A percentile compares a stretch with the other conserved stretches of the same genome.
phyloP scores from a whole-genome alignment of 805 yeast species.

The Suhomyces tanzawaensis region DNA sequence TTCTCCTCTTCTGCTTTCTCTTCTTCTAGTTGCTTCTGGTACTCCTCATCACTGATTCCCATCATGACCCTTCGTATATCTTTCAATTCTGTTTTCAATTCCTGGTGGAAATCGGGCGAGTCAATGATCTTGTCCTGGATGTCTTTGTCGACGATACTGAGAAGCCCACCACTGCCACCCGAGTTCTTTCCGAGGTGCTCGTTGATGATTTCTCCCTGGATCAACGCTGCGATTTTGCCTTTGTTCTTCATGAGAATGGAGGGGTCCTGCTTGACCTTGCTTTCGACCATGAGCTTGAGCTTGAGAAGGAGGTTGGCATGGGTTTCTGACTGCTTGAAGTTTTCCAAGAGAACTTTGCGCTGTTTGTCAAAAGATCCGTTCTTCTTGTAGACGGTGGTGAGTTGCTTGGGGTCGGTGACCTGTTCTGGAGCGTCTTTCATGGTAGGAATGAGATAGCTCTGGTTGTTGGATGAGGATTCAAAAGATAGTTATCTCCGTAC shows the following conservation, averaged over 20 bases:
- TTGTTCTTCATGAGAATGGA: conserved; percentile 45
- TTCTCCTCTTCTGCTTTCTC: conserved; percentile 16
- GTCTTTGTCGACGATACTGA: conserved; percentile 43
- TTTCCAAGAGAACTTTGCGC: conserved; percentile 41
- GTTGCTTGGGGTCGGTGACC: conserved; percentile 32
- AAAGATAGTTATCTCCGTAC: too few species aligned
- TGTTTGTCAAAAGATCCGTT: conserved; percentile 49
- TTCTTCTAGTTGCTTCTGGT: conserved; percentile 22
- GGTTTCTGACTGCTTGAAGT: conserved; percentile 41
- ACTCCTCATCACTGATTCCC: conserved; percentile 43
- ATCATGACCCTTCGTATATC: conserved; percentile 29
- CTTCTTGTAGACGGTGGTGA: conserved; percentile 44
- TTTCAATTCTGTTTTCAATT: conserved; percentile 30
- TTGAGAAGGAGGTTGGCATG: conserved; percentile 40
- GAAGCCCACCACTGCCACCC: conserved; percentile 16
- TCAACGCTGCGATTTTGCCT: conserved; percentile 50
- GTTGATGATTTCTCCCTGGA: conserved; percentile 49
- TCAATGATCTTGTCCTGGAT: conserved; percentile 44
- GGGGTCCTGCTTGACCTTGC: conserved; percentile 48
- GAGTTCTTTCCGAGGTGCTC: conserved; percentile 17
- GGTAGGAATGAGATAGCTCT: too few species aligned
- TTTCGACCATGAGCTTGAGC: conserved; percentile 42
- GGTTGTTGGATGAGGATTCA: too few species aligned
- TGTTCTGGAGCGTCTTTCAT: background rate
- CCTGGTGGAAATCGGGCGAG: conserved; percentile 37